Evolutionary conservation across 2,329 filamentous ascomycete genomes (phyloP).

Genomic region (Penicillium decumbens): DNA sequence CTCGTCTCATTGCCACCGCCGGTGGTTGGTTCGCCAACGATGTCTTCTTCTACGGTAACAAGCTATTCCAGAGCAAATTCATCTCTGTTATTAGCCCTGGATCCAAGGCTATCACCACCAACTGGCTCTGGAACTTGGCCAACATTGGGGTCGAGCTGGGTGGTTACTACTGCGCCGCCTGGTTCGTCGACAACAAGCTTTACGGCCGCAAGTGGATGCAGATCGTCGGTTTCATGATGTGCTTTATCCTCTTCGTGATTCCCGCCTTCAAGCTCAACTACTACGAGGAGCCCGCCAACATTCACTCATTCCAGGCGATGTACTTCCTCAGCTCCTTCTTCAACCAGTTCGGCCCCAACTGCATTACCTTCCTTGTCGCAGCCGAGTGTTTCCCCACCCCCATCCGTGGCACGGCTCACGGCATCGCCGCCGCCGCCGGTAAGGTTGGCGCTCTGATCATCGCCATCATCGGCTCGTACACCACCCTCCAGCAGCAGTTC

Average conservation of each 20-base stretch:
- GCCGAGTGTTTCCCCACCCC: slow-evolving; percentile 92
- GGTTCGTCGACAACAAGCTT: slow-evolving; percentile 90
- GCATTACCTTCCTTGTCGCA: slow-evolving; percentile 89
- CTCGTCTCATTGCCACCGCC: slow-evolving; percentile 78
- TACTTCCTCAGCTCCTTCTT: slow-evolving; percentile 97
- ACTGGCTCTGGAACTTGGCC: slow-evolving; percentile 87
- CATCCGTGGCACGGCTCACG: slow-evolving; percentile 87
- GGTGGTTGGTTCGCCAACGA: slow-evolving; percentile 94
- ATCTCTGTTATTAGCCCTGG: slow-evolving; percentile 71
- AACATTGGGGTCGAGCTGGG: slow-evolving; percentile 79
- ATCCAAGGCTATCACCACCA: slow-evolving; percentile 69
- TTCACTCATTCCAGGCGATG: slow-evolving; percentile 90
- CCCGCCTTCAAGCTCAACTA: slow-evolving; percentile 83
- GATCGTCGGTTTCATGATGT: slow-evolving; percentile 86
- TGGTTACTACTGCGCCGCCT: slow-evolving; percentile 84
- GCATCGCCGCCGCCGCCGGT: slow-evolving; percentile 82
- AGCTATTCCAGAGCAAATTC: slow-evolving; percentile 88
- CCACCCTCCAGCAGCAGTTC: slow-evolving; percentile 75
- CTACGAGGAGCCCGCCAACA: slow-evolving; percentile 65
- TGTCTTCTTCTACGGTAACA: slow-evolving; percentile 98
- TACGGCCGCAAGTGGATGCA: slow-evolving; percentile 97
- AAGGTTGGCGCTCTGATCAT: slow-evolving; percentile 84
- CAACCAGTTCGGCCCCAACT: slow-evolving; percentile 97
- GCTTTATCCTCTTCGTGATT: slow-evolving; percentile 88
- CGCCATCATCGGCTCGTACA: slow-evolving; percentile 65